Evolutionary conservation across 768 basidiomycete genomes (phyloP), one percentile per base, ranked within the genome.

Genomic region (Boletus coccyginus): DNA sequence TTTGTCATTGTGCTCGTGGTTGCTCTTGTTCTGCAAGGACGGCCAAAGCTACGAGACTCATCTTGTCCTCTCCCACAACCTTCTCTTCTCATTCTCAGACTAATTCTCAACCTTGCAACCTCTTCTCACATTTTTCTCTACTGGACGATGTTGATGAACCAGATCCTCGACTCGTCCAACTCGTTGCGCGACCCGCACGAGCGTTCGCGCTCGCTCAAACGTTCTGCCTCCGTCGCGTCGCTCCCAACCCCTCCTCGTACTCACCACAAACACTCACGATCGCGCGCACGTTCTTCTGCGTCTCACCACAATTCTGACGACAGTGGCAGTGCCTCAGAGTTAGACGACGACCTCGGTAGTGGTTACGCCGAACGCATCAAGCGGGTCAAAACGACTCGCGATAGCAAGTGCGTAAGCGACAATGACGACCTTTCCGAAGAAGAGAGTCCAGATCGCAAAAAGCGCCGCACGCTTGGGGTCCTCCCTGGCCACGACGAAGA

Each of bases 241-340:
- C 75, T 88, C 24, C 86, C 85, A 38, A 88, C 87, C 0, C 87
- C 86, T 21, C 87, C 87, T 0, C 73, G 81, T 31, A 87, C 85
- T 9, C 76, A 73, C 47, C 75, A 80, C 54, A 84, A 78, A 58
- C 76, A 75, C 19, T 70, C 78, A 53, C 75, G 74, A 39, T 66
- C 73, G 8, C 77, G 78, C 21, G 68, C 76, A 46, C 72, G 71
- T 0, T 77, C 78, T 17, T 75, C 75, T 35, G 77, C 78, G 40
- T 81, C 80, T 24, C 78, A 81, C 55, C 72, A 68, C 57, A 79
- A 78, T 55, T 68, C 71, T 10, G 72, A 76, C 31, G 70, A 66
- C 31, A 60, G 71, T 36, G 69, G 66, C 51, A 75, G 68, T 57
- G 75, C 72, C 56, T 75, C 74, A 36, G 79, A 66, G n/a, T 50